Evolutionary conservation across 1,284 basidiomycete genomes (phyloP).

Genomic region (Sanghuangporus sanghuang): DNA sequence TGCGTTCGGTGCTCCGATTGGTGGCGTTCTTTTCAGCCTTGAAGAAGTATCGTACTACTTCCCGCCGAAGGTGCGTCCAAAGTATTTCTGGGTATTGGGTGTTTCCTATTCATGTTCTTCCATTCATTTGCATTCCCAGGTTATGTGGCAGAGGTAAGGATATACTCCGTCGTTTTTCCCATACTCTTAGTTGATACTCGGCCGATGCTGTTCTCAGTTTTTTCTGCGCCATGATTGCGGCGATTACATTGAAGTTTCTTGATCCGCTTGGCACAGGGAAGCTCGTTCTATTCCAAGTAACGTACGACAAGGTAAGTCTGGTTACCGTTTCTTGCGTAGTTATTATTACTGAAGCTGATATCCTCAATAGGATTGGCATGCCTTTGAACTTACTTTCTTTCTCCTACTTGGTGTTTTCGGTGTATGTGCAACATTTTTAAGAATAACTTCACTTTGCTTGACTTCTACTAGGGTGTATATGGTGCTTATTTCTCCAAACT

Average conservation of each 20-base stretch:
- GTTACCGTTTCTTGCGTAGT: constrained; percentile 8
- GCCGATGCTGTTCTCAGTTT: constrained; percentile 45
- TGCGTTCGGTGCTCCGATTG: constrained; percentile 45
- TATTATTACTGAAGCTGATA: constrained; percentile 7
- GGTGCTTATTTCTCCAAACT: constrained; percentile 92
- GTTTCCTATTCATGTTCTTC: neutral
- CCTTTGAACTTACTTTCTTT: constrained; percentile 80
- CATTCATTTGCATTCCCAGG: constrained; percentile 27
- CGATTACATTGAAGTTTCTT: constrained; percentile 81
- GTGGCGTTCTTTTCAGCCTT: constrained; percentile 87
- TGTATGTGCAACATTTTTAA: constrained; percentile 34
- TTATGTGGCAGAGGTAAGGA: constrained; percentile 84
- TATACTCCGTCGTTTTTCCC: neutral
- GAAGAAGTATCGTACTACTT: constrained; percentile 97
- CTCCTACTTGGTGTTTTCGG: constrained; percentile 84
- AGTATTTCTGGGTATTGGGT: constrained; percentile 19
- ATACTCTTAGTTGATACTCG: neutral
- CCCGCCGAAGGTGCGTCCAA: constrained; percentile 68
- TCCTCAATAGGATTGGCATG: constrained; percentile 74
- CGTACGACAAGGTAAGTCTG: constrained; percentile 69
- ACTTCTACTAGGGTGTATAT: constrained; percentile 68
- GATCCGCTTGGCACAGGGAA: constrained; percentile 91
- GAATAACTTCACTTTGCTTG: constrained; percentile 5
- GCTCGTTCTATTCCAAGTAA: constrained; percentile 84
- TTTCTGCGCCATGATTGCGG: constrained; percentile 94